These are phyloP conservation scores for Lichtheimia corymbifera DNA, from an alignment of 371 early-diverging fungal species.

Conservation along the genomic window DNA sequence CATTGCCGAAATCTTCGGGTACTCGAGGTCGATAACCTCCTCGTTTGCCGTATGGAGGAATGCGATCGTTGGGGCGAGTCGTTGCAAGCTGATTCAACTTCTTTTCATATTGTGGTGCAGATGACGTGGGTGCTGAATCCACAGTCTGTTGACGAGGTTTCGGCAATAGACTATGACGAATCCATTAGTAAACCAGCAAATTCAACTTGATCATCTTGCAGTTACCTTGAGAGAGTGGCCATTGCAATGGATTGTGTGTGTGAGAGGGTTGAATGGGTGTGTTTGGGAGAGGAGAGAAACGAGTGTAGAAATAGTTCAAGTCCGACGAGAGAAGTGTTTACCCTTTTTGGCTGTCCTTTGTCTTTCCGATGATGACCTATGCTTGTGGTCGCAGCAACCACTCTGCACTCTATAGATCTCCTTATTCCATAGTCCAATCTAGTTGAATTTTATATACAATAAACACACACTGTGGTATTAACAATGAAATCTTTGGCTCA, in stretches of 20 bases:
- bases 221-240: conserved; percentile 38
- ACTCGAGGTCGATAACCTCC: conserved; percentile 77
- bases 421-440: no score
- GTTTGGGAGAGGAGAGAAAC: no score
- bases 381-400: no score
- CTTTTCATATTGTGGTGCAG: conserved; percentile 37
- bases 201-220: not conserved
- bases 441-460: no score
- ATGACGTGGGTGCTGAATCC: conserved; percentile 19
- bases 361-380: no score
- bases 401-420: no score
- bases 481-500: not conserved
- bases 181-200: not conserved
- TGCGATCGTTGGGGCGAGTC: conserved; percentile 39
- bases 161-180: conserved; percentile 37
- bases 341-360: no score
- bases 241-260: conserved; percentile 2
- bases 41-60: conserved; percentile 85
- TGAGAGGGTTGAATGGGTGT: no score
- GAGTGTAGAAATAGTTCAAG: no score
- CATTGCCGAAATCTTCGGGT: conserved; percentile 92
- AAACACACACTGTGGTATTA: no score
- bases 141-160: conserved; percentile 41
- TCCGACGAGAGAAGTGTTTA: no score
- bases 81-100: conserved; percentile 39